phyloP scores from a whole-genome alignment of 306 rosid species.

The Glycine tomentella region DNA sequence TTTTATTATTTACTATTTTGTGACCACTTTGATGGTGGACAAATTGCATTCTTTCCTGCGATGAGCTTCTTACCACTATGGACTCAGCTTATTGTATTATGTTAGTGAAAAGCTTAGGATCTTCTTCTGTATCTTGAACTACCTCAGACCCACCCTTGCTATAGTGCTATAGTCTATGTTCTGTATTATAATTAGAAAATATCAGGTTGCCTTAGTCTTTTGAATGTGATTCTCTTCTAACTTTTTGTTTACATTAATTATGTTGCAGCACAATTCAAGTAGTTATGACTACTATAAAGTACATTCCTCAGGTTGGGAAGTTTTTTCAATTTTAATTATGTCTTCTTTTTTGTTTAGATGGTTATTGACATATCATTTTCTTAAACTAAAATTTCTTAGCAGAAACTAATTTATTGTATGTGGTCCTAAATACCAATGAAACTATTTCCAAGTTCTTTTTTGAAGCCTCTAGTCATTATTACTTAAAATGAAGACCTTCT shows the following conservation, averaged over 20 bases:
- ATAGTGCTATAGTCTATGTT: constrained; percentile 15
- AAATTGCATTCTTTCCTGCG: background rate
- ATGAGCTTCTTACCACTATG: background rate
- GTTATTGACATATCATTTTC: constrained; percentile 10
- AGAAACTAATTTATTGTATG: constrained; percentile 15
- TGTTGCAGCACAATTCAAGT: constrained; percentile 92
- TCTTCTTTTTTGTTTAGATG: background rate
- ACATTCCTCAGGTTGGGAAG: constrained; percentile 89
- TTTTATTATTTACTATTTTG: constrained; percentile 1
- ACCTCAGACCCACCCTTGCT: constrained; percentile 6
- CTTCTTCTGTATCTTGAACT: constrained; percentile 1
- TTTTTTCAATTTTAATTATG: constrained; percentile 4
- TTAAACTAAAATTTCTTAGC: background rate
- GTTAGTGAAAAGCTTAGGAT: background rate
- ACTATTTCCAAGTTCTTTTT: constrained; percentile 9
- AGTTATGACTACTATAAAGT: constrained; percentile 78
- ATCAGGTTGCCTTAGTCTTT: too few species aligned
- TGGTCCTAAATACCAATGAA: constrained; percentile 20
- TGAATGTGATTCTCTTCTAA: constrained; percentile 49
- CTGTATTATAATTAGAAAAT: too few species aligned
- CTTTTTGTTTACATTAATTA: constrained; percentile 32
- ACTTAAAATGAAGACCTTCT: background rate
- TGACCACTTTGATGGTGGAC: background rate
- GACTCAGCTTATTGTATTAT: constrained; percentile 6
- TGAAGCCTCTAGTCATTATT: background rate